Evolutionary conservation across 2,329 filamentous ascomycete genomes (phyloP).

Genomic region (Aspergillus sojae): DNA sequence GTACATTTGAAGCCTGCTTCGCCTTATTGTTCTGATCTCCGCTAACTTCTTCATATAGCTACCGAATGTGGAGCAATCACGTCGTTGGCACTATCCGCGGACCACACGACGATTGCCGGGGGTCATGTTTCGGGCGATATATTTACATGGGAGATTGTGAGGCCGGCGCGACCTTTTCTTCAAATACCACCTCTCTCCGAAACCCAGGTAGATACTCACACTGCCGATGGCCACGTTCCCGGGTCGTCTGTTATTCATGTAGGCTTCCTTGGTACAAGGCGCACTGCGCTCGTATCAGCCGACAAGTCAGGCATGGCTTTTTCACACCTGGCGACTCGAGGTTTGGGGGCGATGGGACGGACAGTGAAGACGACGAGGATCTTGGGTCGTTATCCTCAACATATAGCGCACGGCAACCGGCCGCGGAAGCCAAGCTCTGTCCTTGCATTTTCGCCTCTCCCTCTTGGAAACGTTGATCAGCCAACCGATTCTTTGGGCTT

Average conservation of each 20-base stretch:
- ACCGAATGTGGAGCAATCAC: conserved; percentile 88
- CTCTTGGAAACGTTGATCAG: conserved; percentile 91
- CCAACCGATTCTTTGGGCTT: conserved; percentile 84
- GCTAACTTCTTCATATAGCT: conserved; percentile 54
- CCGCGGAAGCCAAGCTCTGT: conserved; percentile 90
- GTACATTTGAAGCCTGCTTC: conserved; percentile 47
- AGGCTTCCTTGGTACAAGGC: conserved; percentile 91
- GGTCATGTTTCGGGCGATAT: conserved; percentile 90
- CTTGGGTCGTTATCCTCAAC: conserved; percentile 82
- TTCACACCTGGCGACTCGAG: conserved; percentile 90
- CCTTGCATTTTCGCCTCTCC: conserved; percentile 84
- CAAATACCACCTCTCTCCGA: conserved; percentile 76
- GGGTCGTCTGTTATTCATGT: conserved; percentile 81
- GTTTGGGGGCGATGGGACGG: conserved; percentile 81
- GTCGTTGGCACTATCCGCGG: conserved; percentile 85
- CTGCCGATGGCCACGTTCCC: conserved; percentile 78
- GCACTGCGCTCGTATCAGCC: conserved; percentile 92
- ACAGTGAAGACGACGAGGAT: conserved; percentile 89
- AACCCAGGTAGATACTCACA: conserved; percentile 65
- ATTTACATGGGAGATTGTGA: conserved; percentile 92
- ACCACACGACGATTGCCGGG: conserved; percentile 87
- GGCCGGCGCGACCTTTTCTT: conserved; percentile 83
- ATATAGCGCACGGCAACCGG: conserved; percentile 63
- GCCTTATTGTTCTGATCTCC: not conserved
- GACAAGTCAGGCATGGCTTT: conserved; percentile 97